Conservation (phyloP, 768 basidiomycete genomes). For the Epithele typhae region DNA sequence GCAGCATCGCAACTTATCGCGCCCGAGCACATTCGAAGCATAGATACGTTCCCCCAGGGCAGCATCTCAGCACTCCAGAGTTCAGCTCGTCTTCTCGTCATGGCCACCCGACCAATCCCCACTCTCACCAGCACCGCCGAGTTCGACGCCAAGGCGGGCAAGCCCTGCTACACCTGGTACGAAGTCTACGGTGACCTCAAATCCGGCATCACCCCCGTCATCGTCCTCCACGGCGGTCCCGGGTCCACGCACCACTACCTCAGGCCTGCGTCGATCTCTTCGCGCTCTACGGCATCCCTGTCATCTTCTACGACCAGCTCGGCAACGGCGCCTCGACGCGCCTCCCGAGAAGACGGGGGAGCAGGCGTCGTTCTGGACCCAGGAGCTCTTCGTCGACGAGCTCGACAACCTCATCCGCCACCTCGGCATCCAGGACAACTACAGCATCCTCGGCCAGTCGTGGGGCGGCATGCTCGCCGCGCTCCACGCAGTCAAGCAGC, state of each 20-base stretch:
- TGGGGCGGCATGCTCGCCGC: slow-evolving; percentile 44
- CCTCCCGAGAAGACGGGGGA: slow-evolving; percentile 43
- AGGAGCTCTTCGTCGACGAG: slow-evolving; percentile 47
- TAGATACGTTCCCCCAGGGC: too few relatives aligned
- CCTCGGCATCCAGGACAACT: slow-evolving; percentile 41
- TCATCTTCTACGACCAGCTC: slow-evolving; percentile 52
- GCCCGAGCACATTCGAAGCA: too few relatives aligned
- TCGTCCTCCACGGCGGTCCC: slow-evolving; percentile 53
- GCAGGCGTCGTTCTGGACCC: slow-evolving; percentile 41
- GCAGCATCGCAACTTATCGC: too few relatives aligned
- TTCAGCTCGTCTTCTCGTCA: neutral
- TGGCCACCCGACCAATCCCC: slow-evolving; percentile 11
- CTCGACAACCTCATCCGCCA: slow-evolving; percentile 38
- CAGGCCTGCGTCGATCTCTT: slow-evolving; percentile 37
- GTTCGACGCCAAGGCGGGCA: slow-evolving; percentile 14
- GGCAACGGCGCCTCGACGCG: slow-evolving; percentile 51
- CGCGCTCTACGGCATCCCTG: slow-evolving; percentile 33
- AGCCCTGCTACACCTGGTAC: slow-evolving; percentile 40
- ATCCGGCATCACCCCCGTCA: slow-evolving; percentile 31
- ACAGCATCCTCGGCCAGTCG: slow-evolving; percentile 40
- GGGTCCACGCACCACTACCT: slow-evolving; percentile 42
- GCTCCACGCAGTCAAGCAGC: slow-evolving; percentile 21
- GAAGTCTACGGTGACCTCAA: slow-evolving; percentile 38
- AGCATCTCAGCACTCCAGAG: too few relatives aligned
- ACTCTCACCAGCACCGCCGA: slow-evolving; percentile 9